Percentiles rank a stretch among this genome's conserved stretches.
Evolutionary conservation across 2,329 filamentous ascomycete genomes (phyloP).

Genomic region (Chrysoporthe austroafricana): DNA sequence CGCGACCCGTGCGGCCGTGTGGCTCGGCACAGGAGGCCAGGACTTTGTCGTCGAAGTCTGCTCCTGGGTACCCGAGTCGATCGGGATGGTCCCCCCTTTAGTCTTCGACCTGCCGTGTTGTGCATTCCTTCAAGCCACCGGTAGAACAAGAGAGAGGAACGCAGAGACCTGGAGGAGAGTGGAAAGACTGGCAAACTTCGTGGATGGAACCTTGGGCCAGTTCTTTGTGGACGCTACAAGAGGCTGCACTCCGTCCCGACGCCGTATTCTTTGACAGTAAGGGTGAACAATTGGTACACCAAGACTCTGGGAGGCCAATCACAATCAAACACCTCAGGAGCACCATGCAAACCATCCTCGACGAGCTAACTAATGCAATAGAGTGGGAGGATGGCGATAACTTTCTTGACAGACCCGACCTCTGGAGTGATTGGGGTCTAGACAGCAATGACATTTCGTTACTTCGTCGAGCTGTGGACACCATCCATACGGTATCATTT

Average conservation of each 20-base stretch:
- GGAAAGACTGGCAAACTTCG: neutral
- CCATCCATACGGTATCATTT: neutral
- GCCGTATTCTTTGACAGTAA: neutral
- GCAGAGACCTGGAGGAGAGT: neutral
- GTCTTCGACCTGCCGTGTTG: no score
- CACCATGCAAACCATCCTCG: neutral
- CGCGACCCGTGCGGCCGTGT: neutral
- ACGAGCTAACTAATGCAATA: neutral
- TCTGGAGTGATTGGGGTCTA: neutral
- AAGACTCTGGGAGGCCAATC: neutral
- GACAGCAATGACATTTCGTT: neutral
- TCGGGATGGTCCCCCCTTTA: neutral
- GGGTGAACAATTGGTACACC: no score
- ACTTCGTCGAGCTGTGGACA: neutral
- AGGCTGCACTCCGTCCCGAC: neutral
- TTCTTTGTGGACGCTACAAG: slow-evolving; percentile 1
- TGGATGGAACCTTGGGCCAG: neutral
- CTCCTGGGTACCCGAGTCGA: neutral
- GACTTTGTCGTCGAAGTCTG: neutral
- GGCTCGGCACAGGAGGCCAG: slow-evolving; percentile 2
- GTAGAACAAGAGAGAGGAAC: neutral
- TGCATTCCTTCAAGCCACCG: neutral
- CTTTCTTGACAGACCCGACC: neutral
- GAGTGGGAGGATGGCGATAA: neutral
- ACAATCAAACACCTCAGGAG: neutral